Conservation (phyloP, 2,329 filamentous ascomycete genomes). For the Tolypocladium album region DNA sequence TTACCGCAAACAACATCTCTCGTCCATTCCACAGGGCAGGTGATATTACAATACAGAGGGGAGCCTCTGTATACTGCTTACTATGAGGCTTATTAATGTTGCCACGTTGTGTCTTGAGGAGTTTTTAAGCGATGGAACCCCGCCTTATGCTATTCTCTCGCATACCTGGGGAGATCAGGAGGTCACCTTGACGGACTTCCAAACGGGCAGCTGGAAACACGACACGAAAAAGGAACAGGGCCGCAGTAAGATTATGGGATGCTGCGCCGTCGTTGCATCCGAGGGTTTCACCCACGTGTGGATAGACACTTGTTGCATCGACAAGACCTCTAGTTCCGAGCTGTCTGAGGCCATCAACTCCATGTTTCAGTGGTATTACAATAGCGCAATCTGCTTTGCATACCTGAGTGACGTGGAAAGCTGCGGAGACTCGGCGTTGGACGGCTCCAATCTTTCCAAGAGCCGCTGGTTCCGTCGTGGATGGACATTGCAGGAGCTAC, state of each 20-base stretch:
- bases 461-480: conserved; percentile 26
- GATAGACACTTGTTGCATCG: conserved; percentile 10
- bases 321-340: conserved; percentile 6
- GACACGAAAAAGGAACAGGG: not conserved
- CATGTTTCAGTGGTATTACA: conserved; percentile 8
- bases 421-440: not conserved
- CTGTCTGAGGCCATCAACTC: conserved; percentile 7
- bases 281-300: not conserved
- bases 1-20: too few species aligned
- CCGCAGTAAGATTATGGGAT: not conserved
- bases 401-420: not conserved
- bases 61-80: too few species aligned
- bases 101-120: not conserved
- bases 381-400: conserved; percentile 1
- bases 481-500: conserved; percentile 58
- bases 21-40: too few species aligned
- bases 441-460: not conserved
- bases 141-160: not conserved
- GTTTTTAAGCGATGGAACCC: not conserved
- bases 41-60: too few species aligned
- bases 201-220: not conserved
- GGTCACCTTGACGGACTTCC: not conserved
- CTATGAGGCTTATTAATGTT: not conserved
- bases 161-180: not conserved
- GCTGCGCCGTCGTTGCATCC: not conserved